Evolutionary conservation across 805 yeast genomes (phyloP).

Genomic region (Torulaspora quercuum): DNA sequence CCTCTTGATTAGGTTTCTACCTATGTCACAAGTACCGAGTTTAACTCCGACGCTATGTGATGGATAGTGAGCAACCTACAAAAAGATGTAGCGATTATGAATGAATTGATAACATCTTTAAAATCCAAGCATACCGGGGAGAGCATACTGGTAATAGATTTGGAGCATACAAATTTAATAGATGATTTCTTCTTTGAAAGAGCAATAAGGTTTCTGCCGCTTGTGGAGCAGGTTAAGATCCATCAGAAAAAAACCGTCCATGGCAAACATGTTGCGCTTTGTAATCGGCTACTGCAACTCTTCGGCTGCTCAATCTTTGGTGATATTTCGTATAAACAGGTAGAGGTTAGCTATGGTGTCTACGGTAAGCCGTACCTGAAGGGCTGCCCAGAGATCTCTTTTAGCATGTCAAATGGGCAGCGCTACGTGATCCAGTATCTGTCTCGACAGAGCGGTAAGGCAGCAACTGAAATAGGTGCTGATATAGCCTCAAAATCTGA

Average conservation of each 20-base stretch:
- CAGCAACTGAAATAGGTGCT: slow-evolving; percentile 39
- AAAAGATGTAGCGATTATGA: slow-evolving; percentile 9
- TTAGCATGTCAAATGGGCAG: slow-evolving; percentile 60
- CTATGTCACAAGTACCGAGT: no score
- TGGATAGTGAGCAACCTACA: background rate
- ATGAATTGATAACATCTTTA: slow-evolving; percentile 6
- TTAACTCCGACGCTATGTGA: background rate
- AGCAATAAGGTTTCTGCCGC: slow-evolving; percentile 45
- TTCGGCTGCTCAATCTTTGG: slow-evolving; percentile 39
- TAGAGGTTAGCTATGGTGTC: slow-evolving; percentile 35
- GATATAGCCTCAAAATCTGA: slow-evolving; percentile 45
- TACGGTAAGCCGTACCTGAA: slow-evolving; percentile 57
- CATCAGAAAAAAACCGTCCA: slow-evolving; percentile 38
- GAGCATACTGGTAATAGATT: slow-evolving; percentile 13
- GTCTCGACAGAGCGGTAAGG: slow-evolving; percentile 29
- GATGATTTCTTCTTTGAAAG: slow-evolving; percentile 46
- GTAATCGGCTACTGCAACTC: slow-evolving; percentile 46
- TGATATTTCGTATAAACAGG: slow-evolving; percentile 11
- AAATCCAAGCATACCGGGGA: slow-evolving; percentile 4
- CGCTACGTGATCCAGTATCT: slow-evolving; percentile 45
- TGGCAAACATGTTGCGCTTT: slow-evolving; percentile 41
- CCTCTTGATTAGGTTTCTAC: no score
- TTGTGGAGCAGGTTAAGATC: slow-evolving; percentile 42
- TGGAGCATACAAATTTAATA: slow-evolving; percentile 13
- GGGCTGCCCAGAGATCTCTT: slow-evolving; percentile 35